phyloP scores from a whole-genome alignment of 768 basidiomycete species.

The Termitomyces heimii region DNA sequence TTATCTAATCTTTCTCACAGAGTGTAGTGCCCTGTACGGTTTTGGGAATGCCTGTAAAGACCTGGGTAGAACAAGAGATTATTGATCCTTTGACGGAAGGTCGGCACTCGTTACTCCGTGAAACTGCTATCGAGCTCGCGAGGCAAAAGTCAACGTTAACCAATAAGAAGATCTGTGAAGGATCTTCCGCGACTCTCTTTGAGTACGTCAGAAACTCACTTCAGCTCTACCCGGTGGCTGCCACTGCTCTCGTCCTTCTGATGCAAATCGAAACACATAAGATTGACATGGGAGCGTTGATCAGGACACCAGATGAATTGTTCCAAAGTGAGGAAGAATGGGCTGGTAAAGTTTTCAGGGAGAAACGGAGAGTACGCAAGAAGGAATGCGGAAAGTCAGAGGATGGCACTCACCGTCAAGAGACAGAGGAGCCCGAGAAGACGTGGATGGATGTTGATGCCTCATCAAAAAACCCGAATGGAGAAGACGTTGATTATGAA shows the following conservation, averaged over 20 bases:
- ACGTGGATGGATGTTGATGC: slow-evolving; percentile 28
- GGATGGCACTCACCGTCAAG: slow-evolving; percentile 3
- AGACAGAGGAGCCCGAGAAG: slow-evolving; percentile 26
- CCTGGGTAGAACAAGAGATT: slow-evolving; percentile 38
- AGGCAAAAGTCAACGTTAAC: slow-evolving; percentile 5
- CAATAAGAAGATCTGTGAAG: slow-evolving; percentile 1
- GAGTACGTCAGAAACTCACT: slow-evolving; percentile 35
- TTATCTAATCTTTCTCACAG: background rate
- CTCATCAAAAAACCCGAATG: slow-evolving; percentile 13
- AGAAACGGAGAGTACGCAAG: slow-evolving; percentile 18
- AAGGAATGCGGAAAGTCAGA: slow-evolving; percentile 8
- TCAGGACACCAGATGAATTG: slow-evolving; percentile 40
- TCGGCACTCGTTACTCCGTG: slow-evolving; percentile 37
- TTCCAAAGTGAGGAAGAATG: slow-evolving; percentile 47
- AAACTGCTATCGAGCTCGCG: slow-evolving; percentile 29
- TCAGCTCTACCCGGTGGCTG: slow-evolving; percentile 35
- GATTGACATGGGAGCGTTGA: slow-evolving; percentile 48
- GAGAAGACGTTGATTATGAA: slow-evolving; percentile 18
- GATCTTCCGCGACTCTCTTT: slow-evolving; percentile 13
- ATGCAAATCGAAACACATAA: slow-evolving; percentile 38
- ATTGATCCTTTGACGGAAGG: slow-evolving; percentile 43
- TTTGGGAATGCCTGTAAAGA: slow-evolving; percentile 31
- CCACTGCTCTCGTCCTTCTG: slow-evolving; percentile 32
- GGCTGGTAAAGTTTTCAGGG: slow-evolving; percentile 38
- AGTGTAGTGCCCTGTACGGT: slow-evolving; percentile 9